Conservation (phyloP, 192 early-diverging fungal genomes). For the Entomortierella lignicola region DNA sequence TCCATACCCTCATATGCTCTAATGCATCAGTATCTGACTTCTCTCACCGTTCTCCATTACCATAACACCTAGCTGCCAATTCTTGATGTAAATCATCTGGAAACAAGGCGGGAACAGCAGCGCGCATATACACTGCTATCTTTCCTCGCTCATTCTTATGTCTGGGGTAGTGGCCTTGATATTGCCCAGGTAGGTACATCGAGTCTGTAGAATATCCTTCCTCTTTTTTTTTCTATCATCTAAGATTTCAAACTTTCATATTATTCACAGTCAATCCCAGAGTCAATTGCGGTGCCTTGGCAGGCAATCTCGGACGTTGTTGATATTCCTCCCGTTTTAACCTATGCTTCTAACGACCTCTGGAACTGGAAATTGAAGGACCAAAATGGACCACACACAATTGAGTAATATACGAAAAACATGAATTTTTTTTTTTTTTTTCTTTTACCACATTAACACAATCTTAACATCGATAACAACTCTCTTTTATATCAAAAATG, state of each 20-base stretch:
- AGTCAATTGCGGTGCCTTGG: constrained; percentile 87
- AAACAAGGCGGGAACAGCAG: constrained; percentile 72
- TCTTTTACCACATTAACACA: too few species aligned
- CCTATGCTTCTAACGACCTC: constrained; percentile 84
- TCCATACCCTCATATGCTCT: too few species aligned
- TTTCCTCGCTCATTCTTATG: constrained; percentile 90
- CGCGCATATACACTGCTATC: constrained; percentile 86
- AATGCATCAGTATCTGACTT: too few species aligned
- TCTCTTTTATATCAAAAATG: too few species aligned
- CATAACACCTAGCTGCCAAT: constrained; percentile 85
- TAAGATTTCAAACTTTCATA: too few species aligned
- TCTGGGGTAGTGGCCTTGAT: constrained; percentile 86
- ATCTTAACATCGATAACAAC: too few species aligned
- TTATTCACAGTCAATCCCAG: constrained; percentile 71
- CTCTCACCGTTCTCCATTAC: too few species aligned
- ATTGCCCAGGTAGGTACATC: constrained; percentile 67
- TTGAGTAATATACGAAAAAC: constrained; percentile 61
- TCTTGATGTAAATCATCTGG: constrained; percentile 67
- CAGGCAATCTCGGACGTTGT: constrained; percentile 74
- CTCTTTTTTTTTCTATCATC: neutral
- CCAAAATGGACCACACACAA: constrained; percentile 71
- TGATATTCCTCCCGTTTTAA: constrained; percentile 85
- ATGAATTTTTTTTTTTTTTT: too few species aligned
- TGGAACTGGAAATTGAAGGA: constrained; percentile 93
- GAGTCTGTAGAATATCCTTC: neutral